A percentile compares a stretch with the other conserved stretches of the same genome.
phyloP scores from a whole-genome alignment of 345 rosid species.

The Eutrema heterophyllum region DNA sequence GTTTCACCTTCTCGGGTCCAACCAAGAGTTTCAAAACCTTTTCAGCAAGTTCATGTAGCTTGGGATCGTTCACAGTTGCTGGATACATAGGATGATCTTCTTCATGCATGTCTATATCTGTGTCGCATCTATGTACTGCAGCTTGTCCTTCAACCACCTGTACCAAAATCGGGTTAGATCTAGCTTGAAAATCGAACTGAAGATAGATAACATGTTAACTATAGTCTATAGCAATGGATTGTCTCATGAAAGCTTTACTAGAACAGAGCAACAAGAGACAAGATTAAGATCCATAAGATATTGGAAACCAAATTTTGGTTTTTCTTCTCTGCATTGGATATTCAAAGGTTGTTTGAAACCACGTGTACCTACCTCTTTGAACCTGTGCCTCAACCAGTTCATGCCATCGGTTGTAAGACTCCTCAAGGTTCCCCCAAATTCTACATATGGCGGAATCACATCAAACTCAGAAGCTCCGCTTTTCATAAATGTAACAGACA shows the following conservation, averaged over 20 bases:
- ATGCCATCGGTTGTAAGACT: constrained; percentile 81
- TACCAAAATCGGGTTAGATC: constrained; percentile 15
- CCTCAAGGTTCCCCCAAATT: constrained; percentile 86
- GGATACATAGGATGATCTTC: constrained; percentile 53
- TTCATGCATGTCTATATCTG: constrained; percentile 41
- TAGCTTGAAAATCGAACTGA: background rate
- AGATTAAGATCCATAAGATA: background rate
- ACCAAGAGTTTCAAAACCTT: constrained; percentile 49
- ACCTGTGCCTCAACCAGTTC: constrained; percentile 48
- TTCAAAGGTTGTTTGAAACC: background rate
- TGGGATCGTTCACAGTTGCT: constrained; percentile 58
- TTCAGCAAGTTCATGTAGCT: constrained; percentile 44
- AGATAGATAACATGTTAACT: background rate
- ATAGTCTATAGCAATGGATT: background rate
- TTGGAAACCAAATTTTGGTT: background rate
- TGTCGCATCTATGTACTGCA: constrained; percentile 58
- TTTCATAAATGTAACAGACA: constrained; percentile 66
- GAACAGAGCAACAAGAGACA: background rate
- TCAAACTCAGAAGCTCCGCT: constrained; percentile 52
- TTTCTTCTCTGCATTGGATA: background rate
- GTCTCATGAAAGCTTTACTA: background rate
- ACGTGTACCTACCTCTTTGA: constrained; percentile 53
- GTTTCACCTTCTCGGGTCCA: constrained; percentile 53
- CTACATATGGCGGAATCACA: constrained; percentile 52
- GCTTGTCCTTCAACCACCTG: constrained; percentile 73